Evolutionary conservation across 2,329 filamentous ascomycete species (phyloP), one percentile per base, ranked within the genome.

Genomic region (Fusarium kyushuense): DNA sequence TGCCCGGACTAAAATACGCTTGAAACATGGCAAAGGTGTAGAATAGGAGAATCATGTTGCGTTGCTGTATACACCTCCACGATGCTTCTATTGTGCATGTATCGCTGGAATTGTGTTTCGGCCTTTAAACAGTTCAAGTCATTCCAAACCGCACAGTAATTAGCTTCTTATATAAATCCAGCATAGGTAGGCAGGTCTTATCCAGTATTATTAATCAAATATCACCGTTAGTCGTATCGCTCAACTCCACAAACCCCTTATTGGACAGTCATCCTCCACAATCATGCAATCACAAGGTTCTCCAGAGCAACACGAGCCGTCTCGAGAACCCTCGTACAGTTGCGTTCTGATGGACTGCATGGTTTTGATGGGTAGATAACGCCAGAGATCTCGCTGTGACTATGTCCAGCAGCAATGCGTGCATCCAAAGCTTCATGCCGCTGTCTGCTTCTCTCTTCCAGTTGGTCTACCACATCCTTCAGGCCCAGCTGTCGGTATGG

Each of bases 271-370:
- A 27, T 29, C 16, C 17, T 16, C 41, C 16, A 14, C 9, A 17
- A 25, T 32, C 55, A 87, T 19, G 84, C 79, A 76, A 90, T 89
- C 14, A 86, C 79, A 25, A 90, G 75, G 29, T 80, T 81, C 30
- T 87, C 84, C 52, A 89, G 79, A 3, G 86, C 84, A 43, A 79
- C 70, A 61, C 84, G 83, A 7, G 87, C 87, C 32, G 87, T 81
- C 30, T 85, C 81, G 19, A 90, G 81, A 33, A 89, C 82, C 58
- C 78, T 79, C 64, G 84, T 73, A 62, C 87, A 90, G 25, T 79
- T 76, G 16, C 79, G 74, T 27, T 81, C 72, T 48, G 79, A 76
- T 12, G 72, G 75, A 23, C 81, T 63, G 61, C 74, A 65, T 21
- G 76, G 59, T 36, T 71, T 61, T 8, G 49, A 45, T 14, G 72